Evolutionary conservation across 2,329 filamentous ascomycete genomes (phyloP), one percentile per base, ranked within the genome.

Genomic region (Diaporthe aspalathi): DNA sequence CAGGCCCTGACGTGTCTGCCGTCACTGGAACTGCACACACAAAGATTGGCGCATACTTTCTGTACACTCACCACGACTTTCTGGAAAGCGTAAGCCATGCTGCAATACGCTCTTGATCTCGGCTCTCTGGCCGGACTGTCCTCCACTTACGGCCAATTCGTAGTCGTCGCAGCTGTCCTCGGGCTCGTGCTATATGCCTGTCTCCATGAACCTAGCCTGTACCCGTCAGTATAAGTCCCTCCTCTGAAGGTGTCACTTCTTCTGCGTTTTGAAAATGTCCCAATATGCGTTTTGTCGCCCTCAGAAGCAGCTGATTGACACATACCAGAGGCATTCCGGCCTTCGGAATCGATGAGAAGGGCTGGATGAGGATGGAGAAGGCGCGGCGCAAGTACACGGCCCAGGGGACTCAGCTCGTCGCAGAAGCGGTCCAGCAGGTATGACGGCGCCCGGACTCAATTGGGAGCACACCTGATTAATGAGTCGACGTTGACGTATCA

Each of bases 331-430:
- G 53, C 29, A 68, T 68, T 27, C 66, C 66, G 7, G 43, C 66
- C 6, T 68, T 57, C 29, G 66, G 66, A 17, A 43, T 68, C 17
- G 66, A 60, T 20, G 50, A 56, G 5, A 68, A 50, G 16, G 66
- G 66, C 20, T 68, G 66, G 66, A 68, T 68, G 66, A 68, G 32
- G 24, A 29, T 68, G 1, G 53, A 60, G 11, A 68, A 68, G 43
- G 53, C 66, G 14, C 47, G 66, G 29, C 53, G 54, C 29, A 57
- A 16, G 17, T 68, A 68, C 29, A 60, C 53, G 5, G 29, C 14
- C 8, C 66, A 53, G 24, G 66, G 66, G 8, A 38, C 32, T 12
- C 66, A 68, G 52, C 40, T 68, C 45, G 66, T 50, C 29, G 53
- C 40, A 57, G 66, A 68, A 22, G 66, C 66, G 1, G 27, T 60